Evolutionary conservation across 768 basidiomycete genomes (phyloP), one percentile per base, ranked within the genome.

Genomic region (Tricholoma sp.): DNA sequence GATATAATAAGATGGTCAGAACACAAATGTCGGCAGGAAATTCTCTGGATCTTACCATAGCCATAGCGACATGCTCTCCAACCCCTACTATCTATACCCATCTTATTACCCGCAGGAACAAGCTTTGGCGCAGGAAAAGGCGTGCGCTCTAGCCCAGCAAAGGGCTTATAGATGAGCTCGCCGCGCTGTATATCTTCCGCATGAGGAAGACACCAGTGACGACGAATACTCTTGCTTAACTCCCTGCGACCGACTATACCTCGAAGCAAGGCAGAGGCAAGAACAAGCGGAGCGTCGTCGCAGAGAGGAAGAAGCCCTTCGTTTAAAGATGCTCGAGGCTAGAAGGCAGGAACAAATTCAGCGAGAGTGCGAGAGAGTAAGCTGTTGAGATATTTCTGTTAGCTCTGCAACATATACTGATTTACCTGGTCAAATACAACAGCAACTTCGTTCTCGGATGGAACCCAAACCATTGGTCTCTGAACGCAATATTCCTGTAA

Each of bases 111-210:
- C 67, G 20, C 60, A 59, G 29, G 53, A 61, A 32, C n/a, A n/a
- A n/a, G n/a, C n/a, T n/a, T 29, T 15, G 9, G 45, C 45, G 6
- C 45, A n/a, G n/a, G n/a, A n/a, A n/a, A n/a, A 28, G n/a, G n/a
- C n/a, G n/a, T n/a, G n/a, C 17, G 55, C 54, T 50, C 63, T 65
- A 4, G 66, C 69, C 4, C 66, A 65, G 17, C 67, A 67, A 34
- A 57, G 71, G 15, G 74, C 72, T 6, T 71, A 71, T 18, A 68
- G 67, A 36, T 73, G 72, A 18, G 65, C 68, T 1, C 71, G 72
- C 17, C 67, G 73, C 37, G 68, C 72, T 10, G 68, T 72, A 52
- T 78, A 75, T 55, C 70, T 78, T 29, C 78, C 77, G 5, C 37
- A 59, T 20, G 70, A 73, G 13, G 76, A 77, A 48, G 64, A 66